Evolutionary conservation across 2,329 filamentous ascomycete species (phyloP), one percentile per base, ranked within the genome.

Genomic region (Alternaria ethzedia): DNA sequence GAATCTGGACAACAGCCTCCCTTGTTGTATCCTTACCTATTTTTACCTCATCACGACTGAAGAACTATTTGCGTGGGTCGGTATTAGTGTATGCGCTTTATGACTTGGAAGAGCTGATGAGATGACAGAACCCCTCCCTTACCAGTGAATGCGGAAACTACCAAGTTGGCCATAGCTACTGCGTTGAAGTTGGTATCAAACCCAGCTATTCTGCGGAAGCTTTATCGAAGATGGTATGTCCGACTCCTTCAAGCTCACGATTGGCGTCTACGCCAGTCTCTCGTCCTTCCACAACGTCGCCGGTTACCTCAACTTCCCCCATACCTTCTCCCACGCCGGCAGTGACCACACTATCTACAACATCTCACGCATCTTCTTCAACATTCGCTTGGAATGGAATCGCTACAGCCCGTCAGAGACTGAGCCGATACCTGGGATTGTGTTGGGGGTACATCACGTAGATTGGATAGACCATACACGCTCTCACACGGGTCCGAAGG

Each of bases 171-270:
- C 32, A n/a, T 41, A 41, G 32, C 32, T 41, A n/a, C 15, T 41
- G 32, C 15, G 32, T 41, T n/a, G 15, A 41, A 3, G 32, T 41
- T 41, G 32, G 2, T 41, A 10, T 5, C 15, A n/a, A 1, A 0
- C 2, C 8, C 15, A 41, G 32, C 2, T 41, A 0, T 41, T 41
- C 32, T 41, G 1, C 32, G 15, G 1, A 1, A 6, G 1, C 1
- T 41, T 41, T 1, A 10, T 41, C 32, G 8, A 4, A 2, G 0
- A 10, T 9, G 32, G 1, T 41, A 41, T 41, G 0, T 6, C 15
- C 15, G 4, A 41, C 15, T 41, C 2, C 32, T 10, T 41, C 2
- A 41, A 41, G 32, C 15, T 41, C 32, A 15, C 3, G 6, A 6
- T n/a, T 4, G 32, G n/a, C 32, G 9, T 41, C 32, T n/a, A 41